A percentile compares a stretch with the other conserved stretches of the same genome.
These are phyloP conservation scores for Microbotryum violaceum DNA, from an alignment of 1,284 basidiomycete genomes.

Conservation along the genomic window DNA sequence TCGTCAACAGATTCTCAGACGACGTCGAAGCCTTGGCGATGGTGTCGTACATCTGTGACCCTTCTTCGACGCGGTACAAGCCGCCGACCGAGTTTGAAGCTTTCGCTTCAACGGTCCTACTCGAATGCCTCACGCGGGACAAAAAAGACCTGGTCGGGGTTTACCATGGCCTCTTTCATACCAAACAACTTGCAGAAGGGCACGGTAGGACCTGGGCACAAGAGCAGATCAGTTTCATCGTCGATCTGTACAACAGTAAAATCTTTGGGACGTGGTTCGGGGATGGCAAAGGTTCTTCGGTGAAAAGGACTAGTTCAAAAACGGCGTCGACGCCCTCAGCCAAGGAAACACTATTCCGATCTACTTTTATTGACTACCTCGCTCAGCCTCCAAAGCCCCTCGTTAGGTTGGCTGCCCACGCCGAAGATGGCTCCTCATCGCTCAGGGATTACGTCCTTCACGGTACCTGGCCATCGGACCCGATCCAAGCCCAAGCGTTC, in stretches of 20 bases:
- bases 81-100: conserved; percentile 57
- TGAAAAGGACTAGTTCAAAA: not conserved
- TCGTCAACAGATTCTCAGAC: conserved; percentile 75
- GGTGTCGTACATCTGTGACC: conserved; percentile 28
- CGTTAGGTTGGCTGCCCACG: not conserved
- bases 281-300: not conserved
- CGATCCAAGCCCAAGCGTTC: not conserved
- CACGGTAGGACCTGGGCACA: not conserved
- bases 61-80: not conserved
- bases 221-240: conserved; percentile 16
- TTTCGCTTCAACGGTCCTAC: conserved; percentile 63
- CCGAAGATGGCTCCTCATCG: not conserved
- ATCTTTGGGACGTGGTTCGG: conserved; percentile 10
- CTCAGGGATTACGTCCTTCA: not conserved
- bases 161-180: conserved; percentile 60
- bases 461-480: not conserved
- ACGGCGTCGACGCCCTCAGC: not conserved
- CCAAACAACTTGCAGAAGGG: conserved; percentile 36
- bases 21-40: conserved; percentile 47
- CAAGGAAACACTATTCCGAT: conserved; percentile 19
- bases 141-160: conserved; percentile 68
- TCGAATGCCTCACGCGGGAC: conserved; percentile 83
- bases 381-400: not conserved
- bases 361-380: conserved; percentile 19
- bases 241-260: conserved; percentile 16